phyloP scores from a whole-genome alignment of 176 grass and related monocot species.

The Oropetium thomaeum region DNA sequence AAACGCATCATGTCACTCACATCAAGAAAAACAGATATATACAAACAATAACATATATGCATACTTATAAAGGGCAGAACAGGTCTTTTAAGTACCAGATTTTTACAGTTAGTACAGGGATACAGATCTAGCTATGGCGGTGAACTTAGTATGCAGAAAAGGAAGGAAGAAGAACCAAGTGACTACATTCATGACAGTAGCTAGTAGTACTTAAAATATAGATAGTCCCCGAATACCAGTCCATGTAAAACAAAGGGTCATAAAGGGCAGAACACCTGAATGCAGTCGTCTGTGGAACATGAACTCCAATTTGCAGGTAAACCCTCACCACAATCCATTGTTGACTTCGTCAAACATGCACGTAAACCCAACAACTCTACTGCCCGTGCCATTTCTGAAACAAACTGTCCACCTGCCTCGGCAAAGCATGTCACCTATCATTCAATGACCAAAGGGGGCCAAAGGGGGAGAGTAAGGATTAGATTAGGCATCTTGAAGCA shows the following conservation, averaged over 20 bases:
- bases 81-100: neutral
- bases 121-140: neutral
- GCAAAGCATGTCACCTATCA: slow-evolving; percentile 92
- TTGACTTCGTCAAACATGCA: slow-evolving; percentile 85
- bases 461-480: neutral
- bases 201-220: neutral
- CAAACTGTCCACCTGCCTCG: slow-evolving; percentile 90
- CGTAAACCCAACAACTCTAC: slow-evolving; percentile 73
- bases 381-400: slow-evolving; percentile 74
- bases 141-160: neutral
- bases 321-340: slow-evolving; percentile 81
- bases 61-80: neutral
- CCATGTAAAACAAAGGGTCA: neutral
- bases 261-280: slow-evolving; percentile 50
- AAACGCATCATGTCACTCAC: slow-evolving; percentile 9
- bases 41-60: neutral
- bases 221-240: neutral
- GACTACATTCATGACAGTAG: neutral
- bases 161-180: neutral
- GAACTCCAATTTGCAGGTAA: slow-evolving; percentile 76
- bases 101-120: neutral
- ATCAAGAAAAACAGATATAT: neutral
- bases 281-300: slow-evolving; percentile 68
- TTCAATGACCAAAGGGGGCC: neutral
- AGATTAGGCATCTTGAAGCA: neutral